Conservation (phyloP, 1,284 basidiomycete genomes). For the Athelia psychrophila region DNA sequence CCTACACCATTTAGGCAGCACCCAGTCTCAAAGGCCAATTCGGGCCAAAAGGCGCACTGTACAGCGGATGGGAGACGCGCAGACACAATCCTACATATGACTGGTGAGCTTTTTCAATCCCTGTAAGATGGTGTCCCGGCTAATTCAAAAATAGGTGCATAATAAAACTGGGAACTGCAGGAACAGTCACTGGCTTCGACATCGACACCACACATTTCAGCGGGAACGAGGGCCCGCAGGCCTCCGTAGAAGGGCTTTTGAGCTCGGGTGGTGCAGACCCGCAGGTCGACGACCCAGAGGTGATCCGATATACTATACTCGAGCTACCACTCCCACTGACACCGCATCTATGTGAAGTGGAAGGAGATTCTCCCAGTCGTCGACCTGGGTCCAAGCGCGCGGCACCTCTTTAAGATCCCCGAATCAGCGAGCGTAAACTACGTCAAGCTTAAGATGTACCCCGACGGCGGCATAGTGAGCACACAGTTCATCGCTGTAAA, state of each 20-base stretch:
- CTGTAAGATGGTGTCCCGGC: neutral
- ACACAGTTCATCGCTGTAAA: conserved; percentile 1
- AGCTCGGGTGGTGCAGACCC: conserved; percentile 44
- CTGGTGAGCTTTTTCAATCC: conserved; percentile 67
- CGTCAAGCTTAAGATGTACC: conserved; percentile 94
- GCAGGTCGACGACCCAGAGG: conserved; percentile 46
- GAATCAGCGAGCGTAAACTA: conserved; percentile 63
- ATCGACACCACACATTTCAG: conserved; percentile 96
- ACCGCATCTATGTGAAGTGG: conserved; percentile 55
- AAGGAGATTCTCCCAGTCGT: conserved; percentile 74
- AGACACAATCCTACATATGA: conserved; percentile 89
- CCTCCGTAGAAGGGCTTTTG: conserved; percentile 68
- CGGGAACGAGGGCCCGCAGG: conserved; percentile 90
- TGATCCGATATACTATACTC: conserved; percentile 28
- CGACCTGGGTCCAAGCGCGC: conserved; percentile 75
- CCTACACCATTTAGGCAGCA: conserved; percentile 55
- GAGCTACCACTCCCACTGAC: conserved; percentile 1
- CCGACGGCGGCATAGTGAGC: conserved; percentile 92
- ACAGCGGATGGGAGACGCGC: conserved; percentile 92
- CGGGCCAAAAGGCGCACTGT: conserved; percentile 93
- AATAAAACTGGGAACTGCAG: conserved; percentile 83
- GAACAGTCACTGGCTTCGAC: conserved; percentile 84
- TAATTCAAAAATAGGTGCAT: conserved; percentile 66
- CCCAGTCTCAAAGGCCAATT: conserved; percentile 89
- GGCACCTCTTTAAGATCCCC: conserved; percentile 82